A percentile compares a stretch with the other conserved stretches of the same genome.
phyloP scores from a whole-genome alignment of 2,329 filamentous ascomycete species.

The Fusarium sp. region DNA sequence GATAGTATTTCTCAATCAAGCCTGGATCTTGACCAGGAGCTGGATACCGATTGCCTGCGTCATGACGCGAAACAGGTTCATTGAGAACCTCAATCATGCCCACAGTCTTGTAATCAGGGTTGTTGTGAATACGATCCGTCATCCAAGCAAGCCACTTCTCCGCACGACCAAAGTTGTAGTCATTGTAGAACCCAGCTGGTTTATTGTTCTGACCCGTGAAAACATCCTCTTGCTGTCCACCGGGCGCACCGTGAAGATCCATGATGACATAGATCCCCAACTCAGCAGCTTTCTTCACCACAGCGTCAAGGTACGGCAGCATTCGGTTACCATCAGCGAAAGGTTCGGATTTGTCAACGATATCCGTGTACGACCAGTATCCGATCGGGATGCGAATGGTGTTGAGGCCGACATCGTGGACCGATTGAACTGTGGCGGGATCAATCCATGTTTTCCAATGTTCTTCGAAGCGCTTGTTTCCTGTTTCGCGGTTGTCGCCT shows the following conservation, averaged over 20 bases:
- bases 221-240: slow-evolving; percentile 33
- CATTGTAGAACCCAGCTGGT: slow-evolving; percentile 31
- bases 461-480: slow-evolving; percentile 25
- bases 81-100: slow-evolving; percentile 36
- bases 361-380: slow-evolving; percentile 35
- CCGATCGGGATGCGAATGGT: slow-evolving; percentile 37
- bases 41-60: slow-evolving; percentile 23
- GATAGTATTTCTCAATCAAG: slow-evolving; percentile 31
- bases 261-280: slow-evolving; percentile 37
- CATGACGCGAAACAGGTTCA: slow-evolving; percentile 30
- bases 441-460: slow-evolving; percentile 38
- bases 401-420: slow-evolving; percentile 36
- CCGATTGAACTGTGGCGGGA: slow-evolving; percentile 32
- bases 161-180: slow-evolving; percentile 34
- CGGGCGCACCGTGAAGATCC: slow-evolving; percentile 34
- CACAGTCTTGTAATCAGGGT: slow-evolving; percentile 12
- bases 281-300: slow-evolving; percentile 27
- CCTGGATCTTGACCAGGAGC: slow-evolving; percentile 28
- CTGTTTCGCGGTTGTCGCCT: slow-evolving; percentile 18
- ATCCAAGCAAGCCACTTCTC: slow-evolving; percentile 39
- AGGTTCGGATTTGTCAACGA: slow-evolving; percentile 34
- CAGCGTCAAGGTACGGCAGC: slow-evolving; percentile 34
- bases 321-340: slow-evolving; percentile 33
- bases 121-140: slow-evolving; percentile 31
- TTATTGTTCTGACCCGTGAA: slow-evolving; percentile 37